Evolutionary conservation across 1,284 basidiomycete genomes (phyloP).

Genomic region (Porodaedalea pini): DNA sequence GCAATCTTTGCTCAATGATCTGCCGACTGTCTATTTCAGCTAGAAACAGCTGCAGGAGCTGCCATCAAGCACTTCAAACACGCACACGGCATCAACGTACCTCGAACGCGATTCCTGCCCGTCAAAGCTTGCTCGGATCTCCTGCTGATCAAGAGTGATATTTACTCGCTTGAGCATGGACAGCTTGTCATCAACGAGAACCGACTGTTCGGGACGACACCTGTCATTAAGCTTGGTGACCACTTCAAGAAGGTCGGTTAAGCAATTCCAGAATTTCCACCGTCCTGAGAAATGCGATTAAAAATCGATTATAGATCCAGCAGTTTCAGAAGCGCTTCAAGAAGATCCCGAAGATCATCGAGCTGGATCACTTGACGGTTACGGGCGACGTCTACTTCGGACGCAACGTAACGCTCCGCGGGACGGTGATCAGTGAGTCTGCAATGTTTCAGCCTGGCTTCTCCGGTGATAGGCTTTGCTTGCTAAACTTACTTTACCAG

Average conservation of each 20-base stretch:
- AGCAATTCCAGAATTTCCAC: background rate
- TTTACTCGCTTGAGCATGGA: conserved; percentile 94
- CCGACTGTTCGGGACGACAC: conserved; percentile 91
- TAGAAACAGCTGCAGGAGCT: conserved; percentile 97
- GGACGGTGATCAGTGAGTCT: conserved; percentile 73
- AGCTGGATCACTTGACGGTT: conserved; percentile 95
- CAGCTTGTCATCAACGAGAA: conserved; percentile 88
- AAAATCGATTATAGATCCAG: conserved; percentile 62
- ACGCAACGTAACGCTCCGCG: conserved; percentile 84
- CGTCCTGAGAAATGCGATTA: conserved; percentile 29
- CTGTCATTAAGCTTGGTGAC: conserved; percentile 97
- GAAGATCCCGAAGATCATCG: conserved; percentile 91
- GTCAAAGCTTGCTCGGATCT: conserved; percentile 91
- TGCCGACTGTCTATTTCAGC: conserved; percentile 46
- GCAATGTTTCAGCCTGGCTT: conserved; percentile 4
- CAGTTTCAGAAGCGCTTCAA: conserved; percentile 98
- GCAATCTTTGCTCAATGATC: background rate
- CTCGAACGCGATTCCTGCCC: conserved; percentile 95
- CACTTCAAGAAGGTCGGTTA: conserved; percentile 73
- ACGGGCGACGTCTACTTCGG: conserved; percentile 97
- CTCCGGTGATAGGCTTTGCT: background rate
- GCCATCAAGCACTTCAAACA: conserved; percentile 97
- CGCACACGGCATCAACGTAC: conserved; percentile 97
- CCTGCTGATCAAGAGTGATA: conserved; percentile 93
- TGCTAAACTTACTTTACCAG: conserved; percentile 27